phyloP scores from a whole-genome alignment of 352 stramenopile genomes.

The Saprolegnia parasitica region DNA sequence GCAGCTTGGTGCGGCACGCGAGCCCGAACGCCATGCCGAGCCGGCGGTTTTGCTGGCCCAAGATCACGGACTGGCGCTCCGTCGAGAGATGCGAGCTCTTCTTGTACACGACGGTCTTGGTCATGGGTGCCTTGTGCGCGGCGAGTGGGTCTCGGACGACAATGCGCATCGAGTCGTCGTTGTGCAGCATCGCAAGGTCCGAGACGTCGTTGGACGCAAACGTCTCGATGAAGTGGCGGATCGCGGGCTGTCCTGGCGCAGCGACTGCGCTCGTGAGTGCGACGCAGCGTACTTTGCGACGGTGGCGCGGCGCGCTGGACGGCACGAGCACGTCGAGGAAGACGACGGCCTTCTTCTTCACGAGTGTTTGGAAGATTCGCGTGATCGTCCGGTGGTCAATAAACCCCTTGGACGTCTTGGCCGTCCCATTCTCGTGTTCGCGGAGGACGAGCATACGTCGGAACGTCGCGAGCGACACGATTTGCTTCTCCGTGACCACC shows the following conservation, averaged over 20 bases:
- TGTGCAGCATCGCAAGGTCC: neutral
- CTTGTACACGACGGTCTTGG: neutral
- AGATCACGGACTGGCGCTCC: constrained; percentile 19
- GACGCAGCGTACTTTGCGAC: neutral
- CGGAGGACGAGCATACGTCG: neutral
- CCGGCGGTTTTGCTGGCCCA: constrained; percentile 56
- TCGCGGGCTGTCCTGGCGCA: neutral
- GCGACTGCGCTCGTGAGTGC: neutral
- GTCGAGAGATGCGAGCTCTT: neutral
- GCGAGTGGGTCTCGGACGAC: neutral
- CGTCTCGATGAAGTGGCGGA: neutral
- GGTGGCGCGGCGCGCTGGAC: neutral
- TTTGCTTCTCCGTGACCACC: neutral
- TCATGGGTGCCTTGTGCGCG: neutral
- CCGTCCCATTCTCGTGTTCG: neutral
- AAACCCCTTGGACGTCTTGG: neutral
- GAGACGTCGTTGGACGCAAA: neutral
- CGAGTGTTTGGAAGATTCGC: neutral
- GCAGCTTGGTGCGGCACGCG: constrained; percentile 55
- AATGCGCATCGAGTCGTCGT: neutral
- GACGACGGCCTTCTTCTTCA: constrained; percentile 2
- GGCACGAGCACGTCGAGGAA: constrained; percentile 19
- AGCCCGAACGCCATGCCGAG: constrained; percentile 72
- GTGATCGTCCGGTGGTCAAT: constrained; percentile 9
- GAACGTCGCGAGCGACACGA: constrained; percentile 6